A percentile compares a stretch with the other conserved stretches of the same genome.
phyloP scores from a whole-genome alignment of 371 early-diverging fungal species.

The Syncephalastrum monosporum region DNA sequence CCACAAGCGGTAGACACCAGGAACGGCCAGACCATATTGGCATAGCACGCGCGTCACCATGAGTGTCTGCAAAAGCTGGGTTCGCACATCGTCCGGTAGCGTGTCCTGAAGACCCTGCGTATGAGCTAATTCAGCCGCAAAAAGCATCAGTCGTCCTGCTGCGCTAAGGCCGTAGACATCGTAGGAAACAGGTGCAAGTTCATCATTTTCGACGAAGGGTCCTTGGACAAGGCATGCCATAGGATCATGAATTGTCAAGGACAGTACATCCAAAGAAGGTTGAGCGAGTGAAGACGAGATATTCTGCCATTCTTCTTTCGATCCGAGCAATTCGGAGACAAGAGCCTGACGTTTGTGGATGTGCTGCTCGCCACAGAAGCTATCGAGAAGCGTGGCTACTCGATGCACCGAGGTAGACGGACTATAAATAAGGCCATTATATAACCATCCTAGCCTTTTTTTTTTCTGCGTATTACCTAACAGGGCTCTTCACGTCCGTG shows the following conservation, averaged over 20 bases:
- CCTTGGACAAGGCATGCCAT: conserved; percentile 18
- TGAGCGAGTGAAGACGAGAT: conserved; percentile 16
- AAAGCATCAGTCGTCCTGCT: conserved; percentile 51
- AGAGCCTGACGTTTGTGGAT: conserved; percentile 5
- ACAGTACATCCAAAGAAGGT: conserved; percentile 20
- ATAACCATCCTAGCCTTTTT: neutral
- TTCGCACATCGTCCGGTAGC: conserved; percentile 2
- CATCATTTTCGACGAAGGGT: conserved; percentile 29
- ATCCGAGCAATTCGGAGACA: conserved; percentile 16
- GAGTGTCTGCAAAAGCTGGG: conserved; percentile 43
- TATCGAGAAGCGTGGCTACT: conserved; percentile 11
- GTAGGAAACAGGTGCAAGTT: conserved; percentile 33
- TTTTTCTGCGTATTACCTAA: conserved; percentile 33
- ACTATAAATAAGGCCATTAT: conserved; percentile 7
- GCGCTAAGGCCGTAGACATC: conserved; percentile 58
- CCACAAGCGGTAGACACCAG: conserved; percentile 8
- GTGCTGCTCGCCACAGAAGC: conserved; percentile 2
- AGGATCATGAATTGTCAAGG: conserved; percentile 10
- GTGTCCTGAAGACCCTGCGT: conserved; percentile 17
- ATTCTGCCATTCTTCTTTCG: conserved; percentile 23
- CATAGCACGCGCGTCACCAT: conserved; percentile 37
- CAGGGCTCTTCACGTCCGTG: conserved; percentile 36
- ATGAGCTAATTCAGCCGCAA: conserved; percentile 33
- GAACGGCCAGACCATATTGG: conserved; percentile 26
- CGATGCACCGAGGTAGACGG: conserved; percentile 28